These are phyloP conservation scores for Microsporum ferrugineum DNA, from an alignment of 2,329 filamentous ascomycete genomes.

Conservation along the genomic window DNA sequence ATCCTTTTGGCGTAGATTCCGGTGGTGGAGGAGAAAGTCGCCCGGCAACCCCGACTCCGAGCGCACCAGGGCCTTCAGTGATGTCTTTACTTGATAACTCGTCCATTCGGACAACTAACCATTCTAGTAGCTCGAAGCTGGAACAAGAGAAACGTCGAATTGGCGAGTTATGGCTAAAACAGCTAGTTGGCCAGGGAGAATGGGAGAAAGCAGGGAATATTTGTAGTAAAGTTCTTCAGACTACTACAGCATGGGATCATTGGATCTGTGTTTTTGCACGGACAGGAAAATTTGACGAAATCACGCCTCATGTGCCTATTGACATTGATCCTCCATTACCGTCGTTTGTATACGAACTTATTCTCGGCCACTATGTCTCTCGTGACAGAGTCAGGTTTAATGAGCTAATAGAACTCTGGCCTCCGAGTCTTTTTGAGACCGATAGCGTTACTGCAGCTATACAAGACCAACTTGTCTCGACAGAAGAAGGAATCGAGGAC, in stretches of 20 bases:
- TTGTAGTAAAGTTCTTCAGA: conserved; percentile 71
- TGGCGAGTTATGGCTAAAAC: conserved; percentile 85
- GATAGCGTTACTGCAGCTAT: conserved; percentile 64
- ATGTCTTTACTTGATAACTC: background rate
- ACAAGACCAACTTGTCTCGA: conserved; percentile 67
- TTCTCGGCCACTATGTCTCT: conserved; percentile 79
- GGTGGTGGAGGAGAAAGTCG: conserved; percentile 27
- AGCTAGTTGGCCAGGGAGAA: conserved; percentile 61
- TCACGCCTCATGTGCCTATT: conserved; percentile 70
- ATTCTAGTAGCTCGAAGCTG: conserved; percentile 45
- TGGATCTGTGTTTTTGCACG: conserved; percentile 91
- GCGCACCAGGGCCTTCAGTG: conserved; percentile 49
- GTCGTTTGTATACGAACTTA: conserved; percentile 72
- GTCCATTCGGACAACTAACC: background rate
- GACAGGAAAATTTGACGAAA: conserved; percentile 77
- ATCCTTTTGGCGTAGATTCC: conserved; percentile 36
- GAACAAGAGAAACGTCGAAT: conserved; percentile 84
- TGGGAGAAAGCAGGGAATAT: conserved; percentile 71
- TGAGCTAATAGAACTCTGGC: conserved; percentile 71
- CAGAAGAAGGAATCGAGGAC: conserved; percentile 67
- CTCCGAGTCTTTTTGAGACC: conserved; percentile 71
- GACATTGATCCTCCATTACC: conserved; percentile 70
- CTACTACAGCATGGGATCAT: conserved; percentile 77
- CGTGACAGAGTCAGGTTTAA: conserved; percentile 63
- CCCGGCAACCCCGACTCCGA: conserved; percentile 26